Base-by-base conservation (phyloP, 345 rosid species). In the Syzygium oleosum region DNA sequence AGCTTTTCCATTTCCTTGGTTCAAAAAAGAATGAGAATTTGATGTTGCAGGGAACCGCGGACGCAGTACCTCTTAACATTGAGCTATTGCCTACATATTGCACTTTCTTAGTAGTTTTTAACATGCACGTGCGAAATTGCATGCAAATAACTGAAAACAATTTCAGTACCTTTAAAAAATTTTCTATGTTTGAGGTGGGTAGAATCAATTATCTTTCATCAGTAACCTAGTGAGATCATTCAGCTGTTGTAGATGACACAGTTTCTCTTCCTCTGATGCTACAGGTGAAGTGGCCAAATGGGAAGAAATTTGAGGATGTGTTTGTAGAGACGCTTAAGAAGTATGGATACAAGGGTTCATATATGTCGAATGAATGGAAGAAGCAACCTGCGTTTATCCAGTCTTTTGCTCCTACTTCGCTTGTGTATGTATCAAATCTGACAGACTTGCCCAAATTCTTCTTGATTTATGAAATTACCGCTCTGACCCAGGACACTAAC, bases 331-430 rank as follows among this genome's bases (percentile, higher is more conserved):
- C 93, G 27, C 93, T 98, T n/a, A 52, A 93, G 90, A 98, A 96
- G 89, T 96, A 96, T 86, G 96, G 97, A 83, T 98, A 96, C 89
- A 91, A 86, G 83, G 99, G 99, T 85, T 83, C 98, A 84, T 98
- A 96, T 86, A 53, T 94, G 97, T 98, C 98, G 15, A 43, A 96
- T 87, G 91, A 95, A 63, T 98, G 99, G 99, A 87, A 91, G 89
- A 96, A 94, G 84, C 93, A 96, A 73, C 99, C 99, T 15, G 86
- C 94, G 21, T 96, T 98, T 87, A 96, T 98, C 87, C 99, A 98
- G 93, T 98, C 99, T 16, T 96, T 98, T 86, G 99, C 99, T 84
- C 98, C 99, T 85, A 96, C 95, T 87, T 96, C 99, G 12, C 96
- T 97, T 15, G 92, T 95, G 78, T 92, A 94, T 88, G 85, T 88